A percentile compares a stretch with the other conserved stretches of the same genome.
Evolutionary conservation across 1,139 yeast species (phyloP).

Genomic region (Sugiyamaella grinbergsii): DNA sequence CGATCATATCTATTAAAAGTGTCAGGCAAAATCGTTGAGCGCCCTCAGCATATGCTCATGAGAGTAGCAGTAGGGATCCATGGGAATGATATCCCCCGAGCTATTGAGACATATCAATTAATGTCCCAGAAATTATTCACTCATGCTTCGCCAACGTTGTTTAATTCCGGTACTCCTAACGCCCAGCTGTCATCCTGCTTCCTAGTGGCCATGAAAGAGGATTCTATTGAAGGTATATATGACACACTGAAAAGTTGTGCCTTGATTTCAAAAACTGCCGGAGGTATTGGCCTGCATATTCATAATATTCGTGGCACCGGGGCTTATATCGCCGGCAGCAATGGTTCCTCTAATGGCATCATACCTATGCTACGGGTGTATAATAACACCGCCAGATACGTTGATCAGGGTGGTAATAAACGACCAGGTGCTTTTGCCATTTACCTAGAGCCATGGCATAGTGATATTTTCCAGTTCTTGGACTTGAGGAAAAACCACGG

Average conservation of each 20-base stretch:
- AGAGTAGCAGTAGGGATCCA: conserved; percentile 81
- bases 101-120: conserved; percentile 66
- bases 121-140: conserved; percentile 77
- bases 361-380: conserved; percentile 83
- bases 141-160: conserved; percentile 81
- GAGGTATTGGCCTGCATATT: conserved; percentile 81
- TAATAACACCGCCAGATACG: conserved; percentile 83
- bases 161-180: conserved; percentile 75
- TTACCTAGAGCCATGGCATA: conserved; percentile 84
- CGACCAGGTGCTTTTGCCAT: conserved; percentile 85
- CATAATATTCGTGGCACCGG: conserved; percentile 75
- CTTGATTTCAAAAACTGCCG: conserved; percentile 74
- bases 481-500: conserved; percentile 80
- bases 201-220: conserved; percentile 76
- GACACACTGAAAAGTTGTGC: conserved; percentile 78
- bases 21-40: conserved; percentile 64
- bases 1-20: conserved; percentile 66
- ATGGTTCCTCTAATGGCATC: conserved; percentile 75
- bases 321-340: conserved; percentile 71
- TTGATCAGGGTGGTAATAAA: conserved; percentile 85
- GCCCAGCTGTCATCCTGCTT: conserved; percentile 82
- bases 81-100: conserved; percentile 61
- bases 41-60: conserved; percentile 80
- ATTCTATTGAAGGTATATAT: conserved; percentile 78
- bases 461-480: conserved; percentile 71